Percentiles rank a stretch among this genome's conserved stretches.
Evolutionary conservation across 768 basidiomycete genomes (phyloP).

Genomic region (Tylopilus balloui): DNA sequence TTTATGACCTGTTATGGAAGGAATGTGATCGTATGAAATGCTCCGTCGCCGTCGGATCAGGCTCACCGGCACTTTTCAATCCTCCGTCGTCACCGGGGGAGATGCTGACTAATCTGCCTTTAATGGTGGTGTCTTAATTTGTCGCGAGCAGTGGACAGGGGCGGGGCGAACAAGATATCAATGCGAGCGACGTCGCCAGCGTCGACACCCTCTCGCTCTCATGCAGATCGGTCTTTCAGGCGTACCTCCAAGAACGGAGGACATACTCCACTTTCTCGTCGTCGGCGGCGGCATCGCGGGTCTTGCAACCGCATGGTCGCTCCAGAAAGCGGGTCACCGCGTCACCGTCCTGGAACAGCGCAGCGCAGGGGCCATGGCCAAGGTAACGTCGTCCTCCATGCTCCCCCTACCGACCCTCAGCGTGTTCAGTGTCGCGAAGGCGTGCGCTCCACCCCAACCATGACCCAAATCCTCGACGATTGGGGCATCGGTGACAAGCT

Average conservation of each 20-base stretch:
- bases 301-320: conserved; percentile 49
- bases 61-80: too few species aligned
- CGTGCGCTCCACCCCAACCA: conserved; percentile 49
- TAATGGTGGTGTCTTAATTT: neutral
- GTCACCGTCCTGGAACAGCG: conserved; percentile 51
- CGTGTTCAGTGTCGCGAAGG: conserved; percentile 31
- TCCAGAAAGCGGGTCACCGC: conserved; percentile 51
- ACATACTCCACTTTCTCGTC: conserved; percentile 21
- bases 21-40: too few species aligned
- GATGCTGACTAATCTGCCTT: neutral
- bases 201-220: neutral
- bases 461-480: conserved; percentile 48
- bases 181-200: neutral
- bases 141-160: neutral
- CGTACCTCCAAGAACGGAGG: conserved; percentile 3
- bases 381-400: conserved; percentile 17
- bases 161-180: neutral
- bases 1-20: neutral
- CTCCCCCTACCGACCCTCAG: neutral
- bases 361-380: conserved; percentile 35
- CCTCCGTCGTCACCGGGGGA: neutral
- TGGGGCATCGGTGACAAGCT: conserved; percentile 51
- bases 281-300: conserved; percentile 42
- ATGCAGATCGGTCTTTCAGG: conserved; percentile 10
- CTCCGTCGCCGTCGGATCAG: too few species aligned